A percentile compares a stretch with the other conserved stretches of the same genome.
phyloP scores from a whole-genome alignment of 306 rosid species.

The Mucuna pruriens region DNA sequence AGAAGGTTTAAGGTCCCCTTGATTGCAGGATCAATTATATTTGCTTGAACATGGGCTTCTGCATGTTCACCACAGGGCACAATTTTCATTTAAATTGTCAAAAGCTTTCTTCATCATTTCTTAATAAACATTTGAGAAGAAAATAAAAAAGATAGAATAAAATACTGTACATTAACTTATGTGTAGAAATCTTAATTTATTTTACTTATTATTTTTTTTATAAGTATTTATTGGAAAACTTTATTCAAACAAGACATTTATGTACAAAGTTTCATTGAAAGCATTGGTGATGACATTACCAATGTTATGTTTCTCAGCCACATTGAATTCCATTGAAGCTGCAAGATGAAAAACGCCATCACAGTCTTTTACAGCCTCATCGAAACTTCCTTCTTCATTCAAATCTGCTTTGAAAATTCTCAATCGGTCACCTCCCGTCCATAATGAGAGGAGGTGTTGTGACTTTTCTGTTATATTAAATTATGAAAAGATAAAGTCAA shows the following conservation, averaged over 20 bases:
- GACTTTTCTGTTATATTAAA: slow-evolving; percentile 60
- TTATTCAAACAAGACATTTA: too few species aligned
- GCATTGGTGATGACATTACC: slow-evolving; percentile 46
- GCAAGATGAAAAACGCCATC: slow-evolving; percentile 81
- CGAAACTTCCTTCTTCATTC: slow-evolving; percentile 70
- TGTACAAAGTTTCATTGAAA: neutral
- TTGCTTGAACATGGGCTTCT: slow-evolving; percentile 66
- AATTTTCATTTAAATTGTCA: neutral
- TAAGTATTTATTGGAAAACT: too few species aligned
- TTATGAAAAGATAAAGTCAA: neutral
- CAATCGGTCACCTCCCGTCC: slow-evolving; percentile 57
- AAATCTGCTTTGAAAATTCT: slow-evolving; percentile 69
- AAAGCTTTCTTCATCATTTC: too few species aligned
- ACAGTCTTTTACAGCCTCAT: slow-evolving; percentile 73
- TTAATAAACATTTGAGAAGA: too few species aligned
- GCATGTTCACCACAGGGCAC: slow-evolving; percentile 29
- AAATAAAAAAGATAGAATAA: too few species aligned
- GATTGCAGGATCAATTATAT: slow-evolving; percentile 64
- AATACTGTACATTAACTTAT: too few species aligned
- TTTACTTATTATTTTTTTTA: too few species aligned
- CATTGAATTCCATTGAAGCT: slow-evolving; percentile 69
- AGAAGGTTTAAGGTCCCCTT: slow-evolving; percentile 69
- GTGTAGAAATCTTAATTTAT: too few species aligned
- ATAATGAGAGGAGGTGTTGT: slow-evolving; percentile 56
- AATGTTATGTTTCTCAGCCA: slow-evolving; percentile 47